Percentiles rank a stretch among this genome's conserved stretches.
phyloP scores from a whole-genome alignment of 495 filamentous ascomycete species.

The Talaromyces ruber region DNA sequence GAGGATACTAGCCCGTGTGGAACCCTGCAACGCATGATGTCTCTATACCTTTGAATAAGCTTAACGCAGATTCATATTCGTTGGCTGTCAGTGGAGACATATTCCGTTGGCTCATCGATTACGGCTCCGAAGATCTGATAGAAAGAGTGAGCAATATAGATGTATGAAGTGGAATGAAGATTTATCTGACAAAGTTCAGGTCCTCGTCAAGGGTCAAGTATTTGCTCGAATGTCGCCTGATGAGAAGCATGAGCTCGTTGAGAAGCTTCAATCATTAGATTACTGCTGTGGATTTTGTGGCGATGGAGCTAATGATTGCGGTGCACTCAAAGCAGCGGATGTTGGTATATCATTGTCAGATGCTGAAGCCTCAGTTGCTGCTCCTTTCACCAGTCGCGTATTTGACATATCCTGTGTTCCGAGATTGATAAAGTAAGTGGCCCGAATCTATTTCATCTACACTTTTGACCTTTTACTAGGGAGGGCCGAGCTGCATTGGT shows the following conservation, averaged over 20 bases:
- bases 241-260: constrained; percentile 96
- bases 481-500: constrained; percentile 92
- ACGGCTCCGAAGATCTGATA: constrained; percentile 66
- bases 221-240: constrained; percentile 99
- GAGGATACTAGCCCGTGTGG: constrained; percentile 52
- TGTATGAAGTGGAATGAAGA: not conserved
- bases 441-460: not conserved
- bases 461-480: constrained; percentile 23
- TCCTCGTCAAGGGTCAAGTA: constrained; percentile 86
- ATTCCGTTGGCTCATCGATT: constrained; percentile 95
- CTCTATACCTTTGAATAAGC: constrained; percentile 75
- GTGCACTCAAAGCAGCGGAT: constrained; percentile 94
- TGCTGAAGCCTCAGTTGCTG: constrained; percentile 95
- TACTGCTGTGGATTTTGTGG: constrained; percentile 97
- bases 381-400: constrained; percentile 89
- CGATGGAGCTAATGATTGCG: constrained; percentile 97
- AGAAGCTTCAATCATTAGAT: constrained; percentile 93
- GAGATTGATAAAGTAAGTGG: constrained; percentile 66
- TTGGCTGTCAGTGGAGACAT: constrained; percentile 87
- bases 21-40: constrained; percentile 61
- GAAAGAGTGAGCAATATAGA: constrained; percentile 44
- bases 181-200: constrained; percentile 31
- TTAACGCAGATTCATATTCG: constrained; percentile 72
- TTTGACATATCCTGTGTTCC: constrained; percentile 98
- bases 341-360: constrained; percentile 98